These are phyloP conservation scores for Nissolia schottii DNA, from an alignment of 306 rosid species.

Conservation along the genomic window DNA sequence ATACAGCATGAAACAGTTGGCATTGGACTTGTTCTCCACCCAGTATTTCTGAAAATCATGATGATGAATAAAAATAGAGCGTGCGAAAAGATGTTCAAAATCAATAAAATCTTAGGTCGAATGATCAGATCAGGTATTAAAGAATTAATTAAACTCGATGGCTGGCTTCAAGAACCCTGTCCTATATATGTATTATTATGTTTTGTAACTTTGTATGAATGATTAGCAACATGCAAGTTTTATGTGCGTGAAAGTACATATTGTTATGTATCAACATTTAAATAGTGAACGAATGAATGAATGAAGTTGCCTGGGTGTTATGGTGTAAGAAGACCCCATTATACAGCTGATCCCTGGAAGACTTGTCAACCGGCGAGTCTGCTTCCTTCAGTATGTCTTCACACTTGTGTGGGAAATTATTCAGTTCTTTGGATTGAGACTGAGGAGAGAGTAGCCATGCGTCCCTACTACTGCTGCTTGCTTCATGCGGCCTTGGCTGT, in stretches of 20 bases:
- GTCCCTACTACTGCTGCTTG: conserved; percentile 3
- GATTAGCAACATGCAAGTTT: no score
- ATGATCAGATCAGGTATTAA: neutral
- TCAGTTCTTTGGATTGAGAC: conserved; percentile 5
- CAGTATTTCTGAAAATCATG: conserved; percentile 32
- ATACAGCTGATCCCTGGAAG: conserved; percentile 29
- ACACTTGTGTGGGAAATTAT: conserved; percentile 9
- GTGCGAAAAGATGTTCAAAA: neutral
- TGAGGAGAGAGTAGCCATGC: neutral
- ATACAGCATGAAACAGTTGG: conserved; percentile 62
- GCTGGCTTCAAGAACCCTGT: no score
- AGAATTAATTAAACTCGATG: neutral
- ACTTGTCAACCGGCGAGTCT: conserved; percentile 22
- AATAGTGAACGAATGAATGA: neutral
- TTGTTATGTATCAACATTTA: no score
- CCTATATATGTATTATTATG: no score
- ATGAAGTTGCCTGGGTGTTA: conserved; percentile 32
- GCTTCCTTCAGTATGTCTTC: conserved; percentile 30
- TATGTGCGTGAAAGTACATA: no score
- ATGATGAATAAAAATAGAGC: neutral
- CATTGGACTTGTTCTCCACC: conserved; percentile 31
- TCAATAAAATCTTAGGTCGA: neutral
- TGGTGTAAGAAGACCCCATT: conserved; percentile 29
- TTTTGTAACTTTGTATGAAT: no score
- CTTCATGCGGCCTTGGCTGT: neutral